phyloP scores from a whole-genome alignment of 2,329 filamentous ascomycete species.

The Botrytis byssoidea region DNA sequence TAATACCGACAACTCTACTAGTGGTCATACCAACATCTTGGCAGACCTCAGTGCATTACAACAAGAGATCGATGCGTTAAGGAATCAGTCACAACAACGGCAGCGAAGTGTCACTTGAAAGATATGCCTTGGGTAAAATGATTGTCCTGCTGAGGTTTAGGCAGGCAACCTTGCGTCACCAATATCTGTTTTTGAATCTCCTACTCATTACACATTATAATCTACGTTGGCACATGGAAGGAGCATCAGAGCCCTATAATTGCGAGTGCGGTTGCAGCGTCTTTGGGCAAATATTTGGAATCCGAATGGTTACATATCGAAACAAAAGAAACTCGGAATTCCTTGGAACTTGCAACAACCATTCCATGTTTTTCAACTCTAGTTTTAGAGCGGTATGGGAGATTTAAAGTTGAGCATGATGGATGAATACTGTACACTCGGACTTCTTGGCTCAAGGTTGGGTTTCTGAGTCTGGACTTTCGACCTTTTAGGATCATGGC shows the following conservation, averaged over 20 bases:
- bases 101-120: constrained; percentile 20
- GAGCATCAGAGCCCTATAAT: neutral
- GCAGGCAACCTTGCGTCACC: neutral
- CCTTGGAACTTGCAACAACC: neutral
- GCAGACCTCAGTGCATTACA: constrained; percentile 71
- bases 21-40: constrained; percentile 57
- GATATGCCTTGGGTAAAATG: neutral
- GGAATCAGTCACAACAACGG: constrained; percentile 42
- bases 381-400: neutral
- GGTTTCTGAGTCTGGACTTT: neutral
- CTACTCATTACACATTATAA: neutral
- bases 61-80: constrained; percentile 70
- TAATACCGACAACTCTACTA: constrained; percentile 31
- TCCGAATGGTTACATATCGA: neutral
- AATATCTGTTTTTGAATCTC: neutral
- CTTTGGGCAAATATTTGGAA: neutral
- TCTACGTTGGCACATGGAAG: neutral
- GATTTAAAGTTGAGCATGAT: neutral
- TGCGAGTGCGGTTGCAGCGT: neutral
- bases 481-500: neutral
- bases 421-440: neutral
- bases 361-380: neutral
- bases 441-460: neutral
- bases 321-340: neutral
- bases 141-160: neutral